These are phyloP conservation scores for Botrytis galanthina DNA, from an alignment of 2,329 filamentous ascomycete species.

Conservation along the genomic window DNA sequence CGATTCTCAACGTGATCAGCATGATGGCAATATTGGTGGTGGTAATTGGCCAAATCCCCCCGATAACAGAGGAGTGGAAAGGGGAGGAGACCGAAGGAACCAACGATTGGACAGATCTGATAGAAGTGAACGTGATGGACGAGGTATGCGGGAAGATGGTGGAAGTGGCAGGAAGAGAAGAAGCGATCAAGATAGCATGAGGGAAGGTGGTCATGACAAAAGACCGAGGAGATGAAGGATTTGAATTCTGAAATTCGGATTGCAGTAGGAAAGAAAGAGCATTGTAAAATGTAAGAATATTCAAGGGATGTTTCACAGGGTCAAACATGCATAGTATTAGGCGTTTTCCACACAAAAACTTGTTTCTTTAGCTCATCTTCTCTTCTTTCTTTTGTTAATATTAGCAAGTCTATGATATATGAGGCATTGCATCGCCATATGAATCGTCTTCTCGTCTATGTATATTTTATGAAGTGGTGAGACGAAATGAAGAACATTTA, in stretches of 20 bases:
- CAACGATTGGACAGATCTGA: slow-evolving; percentile 21
- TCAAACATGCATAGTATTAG: slow-evolving; percentile 15
- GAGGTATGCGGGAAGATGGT: slow-evolving; percentile 29
- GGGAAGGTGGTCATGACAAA: slow-evolving; percentile 39
- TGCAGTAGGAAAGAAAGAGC: neutral
- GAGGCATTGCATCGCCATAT: neutral
- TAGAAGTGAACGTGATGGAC: slow-evolving; percentile 32
- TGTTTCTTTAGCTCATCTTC: neutral
- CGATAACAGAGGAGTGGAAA: slow-evolving; percentile 26
- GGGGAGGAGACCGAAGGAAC: slow-evolving; percentile 28
- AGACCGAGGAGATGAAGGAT: slow-evolving; percentile 30
- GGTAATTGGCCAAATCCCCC: slow-evolving; percentile 12
- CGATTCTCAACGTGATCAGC: slow-evolving; percentile 10
- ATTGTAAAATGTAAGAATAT: slow-evolving; percentile 15
- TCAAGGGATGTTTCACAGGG: neutral
- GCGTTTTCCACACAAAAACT: neutral
- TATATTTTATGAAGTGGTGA: neutral
- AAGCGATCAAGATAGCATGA: slow-evolving; percentile 33
- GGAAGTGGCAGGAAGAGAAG: slow-evolving; percentile 36
- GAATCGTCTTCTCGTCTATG: neutral
- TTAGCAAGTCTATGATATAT: neutral
- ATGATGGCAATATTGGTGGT: neutral
- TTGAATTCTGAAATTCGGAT: slow-evolving; percentile 4
- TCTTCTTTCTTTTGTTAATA: neutral
- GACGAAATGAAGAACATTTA: neutral